phyloP scores from a whole-genome alignment of 768 basidiomycete genomes.

The Inosperma sp. region DNA sequence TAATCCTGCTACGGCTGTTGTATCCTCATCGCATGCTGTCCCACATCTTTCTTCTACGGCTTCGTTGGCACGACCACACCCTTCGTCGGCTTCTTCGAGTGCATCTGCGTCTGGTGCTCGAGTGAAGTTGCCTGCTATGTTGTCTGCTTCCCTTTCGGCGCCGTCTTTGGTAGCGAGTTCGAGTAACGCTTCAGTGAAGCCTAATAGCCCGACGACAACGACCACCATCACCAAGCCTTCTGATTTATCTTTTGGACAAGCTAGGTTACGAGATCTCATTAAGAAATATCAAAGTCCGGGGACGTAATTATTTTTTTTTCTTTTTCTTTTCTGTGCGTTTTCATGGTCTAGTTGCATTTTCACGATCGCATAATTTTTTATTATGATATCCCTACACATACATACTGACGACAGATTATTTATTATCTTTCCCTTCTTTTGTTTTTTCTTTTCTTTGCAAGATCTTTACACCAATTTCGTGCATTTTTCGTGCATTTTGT shows the following conservation, averaged over 20 bases:
- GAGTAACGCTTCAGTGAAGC: constrained; percentile 12
- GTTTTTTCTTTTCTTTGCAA: background rate
- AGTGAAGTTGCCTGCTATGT: constrained; percentile 29
- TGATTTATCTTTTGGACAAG: constrained; percentile 73
- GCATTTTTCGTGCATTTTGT: no score
- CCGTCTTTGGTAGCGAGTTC: constrained; percentile 5
- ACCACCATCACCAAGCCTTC: constrained; percentile 26
- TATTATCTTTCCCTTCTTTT: background rate
- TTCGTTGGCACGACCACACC: constrained; percentile 55
- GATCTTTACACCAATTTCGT: no score
- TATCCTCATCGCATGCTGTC: constrained; percentile 69
- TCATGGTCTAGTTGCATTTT: background rate
- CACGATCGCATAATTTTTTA: background rate
- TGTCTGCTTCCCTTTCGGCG: constrained; percentile 8
- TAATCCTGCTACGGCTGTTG: constrained; percentile 62
- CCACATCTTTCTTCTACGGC: constrained; percentile 75
- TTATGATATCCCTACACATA: background rate
- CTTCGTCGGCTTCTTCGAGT: constrained; percentile 1
- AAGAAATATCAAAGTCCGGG: constrained; percentile 65
- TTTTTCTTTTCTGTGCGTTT: background rate
- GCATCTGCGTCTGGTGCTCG: constrained; percentile 4
- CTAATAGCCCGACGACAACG: constrained; percentile 6
- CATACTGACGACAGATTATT: background rate
- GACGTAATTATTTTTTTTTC: background rate
- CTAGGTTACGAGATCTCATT: constrained; percentile 70